These are phyloP conservation scores for Russula sp. DNA, from an alignment of 768 basidiomycete genomes.

Conservation along the genomic window DNA sequence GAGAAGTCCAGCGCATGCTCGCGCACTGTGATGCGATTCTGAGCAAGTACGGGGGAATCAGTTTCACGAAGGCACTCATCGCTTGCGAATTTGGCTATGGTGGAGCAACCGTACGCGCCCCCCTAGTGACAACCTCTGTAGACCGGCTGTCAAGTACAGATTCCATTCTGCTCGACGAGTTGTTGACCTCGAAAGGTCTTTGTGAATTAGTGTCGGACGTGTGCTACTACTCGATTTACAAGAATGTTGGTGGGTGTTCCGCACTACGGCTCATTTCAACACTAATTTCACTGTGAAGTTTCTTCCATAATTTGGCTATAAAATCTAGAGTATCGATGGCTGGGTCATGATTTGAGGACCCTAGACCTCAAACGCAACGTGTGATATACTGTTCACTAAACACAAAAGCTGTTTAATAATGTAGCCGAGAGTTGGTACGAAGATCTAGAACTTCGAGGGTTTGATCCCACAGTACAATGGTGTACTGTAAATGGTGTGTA, in stretches of 20 bases:
- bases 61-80: slow-evolving; percentile 64
- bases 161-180: slow-evolving; percentile 33
- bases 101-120: slow-evolving; percentile 36
- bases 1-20: slow-evolving; percentile 56
- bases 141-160: slow-evolving; percentile 30
- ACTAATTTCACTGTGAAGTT: not conserved
- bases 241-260: not conserved
- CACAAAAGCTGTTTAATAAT: not conserved
- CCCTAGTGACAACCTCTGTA: slow-evolving; percentile 29
- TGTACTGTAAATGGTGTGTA: not conserved
- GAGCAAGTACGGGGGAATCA: slow-evolving; percentile 62
- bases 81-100: slow-evolving; percentile 65
- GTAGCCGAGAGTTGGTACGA: not conserved
- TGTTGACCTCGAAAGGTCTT: slow-evolving; percentile 36
- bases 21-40: slow-evolving; percentile 67
- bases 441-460: no score
- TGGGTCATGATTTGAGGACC: not conserved
- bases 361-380: not conserved
- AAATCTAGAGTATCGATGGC: no score
- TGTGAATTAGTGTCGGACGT: slow-evolving; percentile 24
- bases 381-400: not conserved
- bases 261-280: not conserved
- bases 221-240: not conserved
- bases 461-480: no score
- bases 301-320: not conserved